phyloP scores from a whole-genome alignment of 495 filamentous ascomycete genomes.

The Hypoxylon intermedium region DNA sequence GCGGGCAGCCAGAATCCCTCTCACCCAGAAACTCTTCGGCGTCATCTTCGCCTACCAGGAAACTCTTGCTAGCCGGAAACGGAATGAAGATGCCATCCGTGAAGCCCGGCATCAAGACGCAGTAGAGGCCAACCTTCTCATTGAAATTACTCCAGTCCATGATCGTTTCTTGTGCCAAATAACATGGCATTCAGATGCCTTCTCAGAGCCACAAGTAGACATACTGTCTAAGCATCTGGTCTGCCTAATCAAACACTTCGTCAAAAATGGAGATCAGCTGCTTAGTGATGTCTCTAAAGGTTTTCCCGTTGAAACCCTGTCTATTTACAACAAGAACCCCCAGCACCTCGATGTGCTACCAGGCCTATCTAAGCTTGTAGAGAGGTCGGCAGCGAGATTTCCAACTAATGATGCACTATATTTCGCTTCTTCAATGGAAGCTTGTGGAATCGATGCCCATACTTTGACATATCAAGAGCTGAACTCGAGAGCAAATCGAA shows the following conservation, averaged over 20 bases:
- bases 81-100: conserved; percentile 43
- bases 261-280: conserved; percentile 44
- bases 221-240: conserved; percentile 53
- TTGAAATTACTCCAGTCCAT: conserved; percentile 71
- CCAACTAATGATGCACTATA: conserved; percentile 65
- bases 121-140: conserved; percentile 73
- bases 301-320: conserved; percentile 56
- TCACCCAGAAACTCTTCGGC: conserved; percentile 66
- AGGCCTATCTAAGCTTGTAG: conserved; percentile 60
- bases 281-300: conserved; percentile 39
- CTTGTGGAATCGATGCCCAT: conserved; percentile 38
- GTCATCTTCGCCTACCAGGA: conserved; percentile 81
- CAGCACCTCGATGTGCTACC: conserved; percentile 10
- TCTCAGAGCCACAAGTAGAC: conserved; percentile 55
- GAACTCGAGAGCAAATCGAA: conserved; percentile 65
- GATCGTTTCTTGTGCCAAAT: conserved; percentile 65
- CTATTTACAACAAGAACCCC: conserved; percentile 58
- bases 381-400: conserved; percentile 53
- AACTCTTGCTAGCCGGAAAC: conserved; percentile 55
- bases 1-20: conserved; percentile 56
- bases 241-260: conserved; percentile 47
- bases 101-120: conserved; percentile 66
- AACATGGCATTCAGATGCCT: conserved; percentile 49
- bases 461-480: conserved; percentile 68
- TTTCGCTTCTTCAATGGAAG: conserved; percentile 58